Evolutionary conservation across 2,329 filamentous ascomycete species (phyloP).

Genomic region (Neonectria hederae): DNA sequence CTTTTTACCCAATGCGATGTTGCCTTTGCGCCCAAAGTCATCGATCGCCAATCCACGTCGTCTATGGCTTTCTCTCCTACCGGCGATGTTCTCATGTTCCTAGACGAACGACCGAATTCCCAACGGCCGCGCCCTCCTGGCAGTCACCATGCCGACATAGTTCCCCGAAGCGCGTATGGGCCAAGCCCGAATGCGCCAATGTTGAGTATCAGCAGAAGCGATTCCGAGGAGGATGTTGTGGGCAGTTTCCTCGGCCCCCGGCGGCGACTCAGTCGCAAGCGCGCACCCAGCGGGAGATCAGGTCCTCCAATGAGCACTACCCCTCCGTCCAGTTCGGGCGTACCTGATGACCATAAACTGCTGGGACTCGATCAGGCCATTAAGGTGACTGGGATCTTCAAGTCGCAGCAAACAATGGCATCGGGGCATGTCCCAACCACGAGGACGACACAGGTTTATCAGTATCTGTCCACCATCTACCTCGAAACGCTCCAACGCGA

Average conservation of each 20-base stretch:
- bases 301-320: slow-evolving; percentile 62
- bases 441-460: slow-evolving; percentile 61
- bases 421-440: slow-evolving; percentile 66
- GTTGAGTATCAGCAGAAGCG: slow-evolving; percentile 67
- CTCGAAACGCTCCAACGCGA: slow-evolving; percentile 61
- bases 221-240: slow-evolving; percentile 72
- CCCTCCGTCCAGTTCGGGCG: slow-evolving; percentile 55
- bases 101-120: slow-evolving; percentile 65
- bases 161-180: slow-evolving; percentile 55
- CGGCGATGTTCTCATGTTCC: slow-evolving; percentile 69
- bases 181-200: slow-evolving; percentile 60
- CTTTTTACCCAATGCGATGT: slow-evolving; percentile 72
- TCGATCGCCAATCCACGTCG: slow-evolving; percentile 70
- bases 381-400: slow-evolving; percentile 65
- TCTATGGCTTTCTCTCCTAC: slow-evolving; percentile 68
- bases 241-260: slow-evolving; percentile 66
- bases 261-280: slow-evolving; percentile 51
- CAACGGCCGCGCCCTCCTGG: slow-evolving; percentile 54
- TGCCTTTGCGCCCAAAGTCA: slow-evolving; percentile 69
- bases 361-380: slow-evolving; percentile 68
- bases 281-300: slow-evolving; percentile 55
- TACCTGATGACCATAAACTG: slow-evolving; percentile 49
- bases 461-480: slow-evolving; percentile 66
- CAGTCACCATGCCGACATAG: slow-evolving; percentile 46
- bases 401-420: slow-evolving; percentile 70